Percentiles rank a stretch among this genome's conserved stretches.
Evolutionary conservation across 1,139 yeast species (phyloP).

Genomic region (Hemisphaericaspora xylofermentans): DNA sequence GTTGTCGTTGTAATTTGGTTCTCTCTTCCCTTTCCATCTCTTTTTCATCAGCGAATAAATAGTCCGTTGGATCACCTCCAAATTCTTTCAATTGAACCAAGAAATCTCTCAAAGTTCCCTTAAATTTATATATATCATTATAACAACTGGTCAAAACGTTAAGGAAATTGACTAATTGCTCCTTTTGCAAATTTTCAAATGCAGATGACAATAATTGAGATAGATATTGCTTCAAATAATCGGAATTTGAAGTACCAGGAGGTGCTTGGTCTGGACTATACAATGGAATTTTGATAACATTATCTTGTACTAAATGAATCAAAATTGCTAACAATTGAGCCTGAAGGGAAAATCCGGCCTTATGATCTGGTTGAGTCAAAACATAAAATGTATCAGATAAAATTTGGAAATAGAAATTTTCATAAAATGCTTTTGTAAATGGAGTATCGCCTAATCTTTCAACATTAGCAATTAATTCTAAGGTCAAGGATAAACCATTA

Average conservation of each 20-base stretch:
- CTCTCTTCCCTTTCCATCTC: conserved; percentile 74
- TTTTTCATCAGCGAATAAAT: conserved; percentile 90
- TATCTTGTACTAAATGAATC: conserved; percentile 78
- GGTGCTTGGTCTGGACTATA: conserved; percentile 75
- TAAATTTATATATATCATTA: conserved; percentile 73
- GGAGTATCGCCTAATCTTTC: conserved; percentile 74
- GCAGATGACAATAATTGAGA: conserved; percentile 81
- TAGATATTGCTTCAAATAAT: conserved; percentile 76
- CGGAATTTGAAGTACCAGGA: conserved; percentile 78
- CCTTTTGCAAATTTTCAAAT: conserved; percentile 84
- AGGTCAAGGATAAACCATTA: conserved; percentile 77
- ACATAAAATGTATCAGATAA: conserved; percentile 91
- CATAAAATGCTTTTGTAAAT: conserved; percentile 84
- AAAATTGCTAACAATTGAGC: conserved; percentile 80
- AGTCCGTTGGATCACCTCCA: conserved; percentile 94
- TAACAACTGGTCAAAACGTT: conserved; percentile 73
- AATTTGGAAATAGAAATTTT: conserved; percentile 84
- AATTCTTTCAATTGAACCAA: conserved; percentile 92
- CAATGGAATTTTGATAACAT: conserved; percentile 72
- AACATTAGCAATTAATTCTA: conserved; percentile 84
- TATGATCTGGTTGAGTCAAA: conserved; percentile 95
- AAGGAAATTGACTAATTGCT: conserved; percentile 79
- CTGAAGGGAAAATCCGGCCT: conserved; percentile 91
- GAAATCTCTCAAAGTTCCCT: conserved; percentile 89
- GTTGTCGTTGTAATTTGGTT: conserved; percentile 69